These are phyloP conservation scores for Ulmus americana DNA, from an alignment of 331 rosid species.

Conservation along the genomic window DNA sequence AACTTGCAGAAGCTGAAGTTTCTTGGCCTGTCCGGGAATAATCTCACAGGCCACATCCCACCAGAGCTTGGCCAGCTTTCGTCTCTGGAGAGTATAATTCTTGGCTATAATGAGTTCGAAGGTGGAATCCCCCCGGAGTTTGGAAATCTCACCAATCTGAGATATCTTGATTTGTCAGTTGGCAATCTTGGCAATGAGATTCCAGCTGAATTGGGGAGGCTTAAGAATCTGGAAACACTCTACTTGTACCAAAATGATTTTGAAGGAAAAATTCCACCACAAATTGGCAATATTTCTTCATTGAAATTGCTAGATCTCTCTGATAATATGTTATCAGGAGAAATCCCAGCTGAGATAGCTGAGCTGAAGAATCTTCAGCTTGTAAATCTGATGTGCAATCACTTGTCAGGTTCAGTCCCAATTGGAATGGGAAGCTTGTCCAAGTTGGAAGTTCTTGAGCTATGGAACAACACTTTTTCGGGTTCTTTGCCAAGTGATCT, in stretches of 20 bases:
- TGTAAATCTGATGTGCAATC: conserved; percentile 71
- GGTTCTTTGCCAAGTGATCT: conserved; percentile 69
- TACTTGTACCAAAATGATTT: conserved; percentile 67
- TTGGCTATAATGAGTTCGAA: conserved; percentile 75
- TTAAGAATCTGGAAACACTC: conserved; percentile 51
- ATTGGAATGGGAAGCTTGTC: conserved; percentile 53
- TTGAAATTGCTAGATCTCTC: conserved; percentile 68
- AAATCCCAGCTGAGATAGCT: conserved; percentile 59
- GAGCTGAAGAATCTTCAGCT: conserved; percentile 68
- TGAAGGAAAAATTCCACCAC: conserved; percentile 53
- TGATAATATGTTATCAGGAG: conserved; percentile 64
- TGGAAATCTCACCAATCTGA: conserved; percentile 70
- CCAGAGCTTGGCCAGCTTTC: conserved; percentile 64
- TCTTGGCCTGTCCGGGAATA: conserved; percentile 92
- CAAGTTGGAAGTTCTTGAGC: conserved; percentile 58
- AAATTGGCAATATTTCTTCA: conserved; percentile 46
- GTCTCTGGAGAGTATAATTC: conserved; percentile 62
- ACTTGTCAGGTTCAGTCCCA: conserved; percentile 66
- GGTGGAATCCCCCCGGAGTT: conserved; percentile 70
- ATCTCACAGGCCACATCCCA: conserved; percentile 70
- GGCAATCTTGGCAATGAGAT: conserved; percentile 74
- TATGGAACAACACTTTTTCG: conserved; percentile 79
- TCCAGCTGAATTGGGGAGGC: conserved; percentile 61
- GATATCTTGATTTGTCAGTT: conserved; percentile 82
- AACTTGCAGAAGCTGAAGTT: conserved; percentile 70